These are phyloP conservation scores for Colletotrichum gigasporum DNA, from an alignment of 2,329 filamentous ascomycete species.

Conservation along the genomic window DNA sequence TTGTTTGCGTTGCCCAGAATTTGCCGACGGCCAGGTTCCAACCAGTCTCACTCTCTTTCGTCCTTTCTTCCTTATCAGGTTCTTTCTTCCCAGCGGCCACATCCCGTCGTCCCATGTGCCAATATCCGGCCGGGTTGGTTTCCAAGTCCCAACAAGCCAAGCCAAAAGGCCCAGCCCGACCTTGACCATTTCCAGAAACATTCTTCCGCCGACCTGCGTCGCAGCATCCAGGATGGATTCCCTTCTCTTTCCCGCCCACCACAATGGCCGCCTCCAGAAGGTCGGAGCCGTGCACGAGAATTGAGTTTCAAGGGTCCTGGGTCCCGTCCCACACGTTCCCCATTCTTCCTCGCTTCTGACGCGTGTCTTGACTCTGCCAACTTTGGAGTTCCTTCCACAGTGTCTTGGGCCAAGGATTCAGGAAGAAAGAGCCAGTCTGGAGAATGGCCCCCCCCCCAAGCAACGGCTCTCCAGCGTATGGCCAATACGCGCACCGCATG, in stretches of 20 bases:
- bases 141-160: neutral
- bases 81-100: neutral
- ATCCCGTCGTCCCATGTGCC: neutral
- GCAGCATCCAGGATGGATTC: neutral
- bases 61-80: neutral
- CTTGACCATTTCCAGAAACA: conserved; percentile 22
- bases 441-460: neutral
- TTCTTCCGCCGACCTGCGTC: neutral
- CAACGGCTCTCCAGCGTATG: neutral
- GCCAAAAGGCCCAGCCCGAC: neutral
- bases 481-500: conserved; percentile 21
- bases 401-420: neutral
- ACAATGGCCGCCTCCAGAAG: neutral
- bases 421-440: neutral
- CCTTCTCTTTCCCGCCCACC: neutral
- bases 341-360: conserved; percentile 17
- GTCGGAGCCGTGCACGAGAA: conserved; percentile 4
- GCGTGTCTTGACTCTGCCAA: conserved; percentile 29
- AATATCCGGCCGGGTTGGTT: neutral
- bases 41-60: too few relatives aligned
- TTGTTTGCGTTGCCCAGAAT: too few relatives aligned
- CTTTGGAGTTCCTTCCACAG: neutral
- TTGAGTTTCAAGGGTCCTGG: conserved; percentile 32
- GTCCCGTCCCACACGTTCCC: conserved; percentile 25
- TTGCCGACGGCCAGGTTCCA: too few relatives aligned